Conservation (phyloP, 305 asterid genomes). For the Fraxinus platypoda region DNA sequence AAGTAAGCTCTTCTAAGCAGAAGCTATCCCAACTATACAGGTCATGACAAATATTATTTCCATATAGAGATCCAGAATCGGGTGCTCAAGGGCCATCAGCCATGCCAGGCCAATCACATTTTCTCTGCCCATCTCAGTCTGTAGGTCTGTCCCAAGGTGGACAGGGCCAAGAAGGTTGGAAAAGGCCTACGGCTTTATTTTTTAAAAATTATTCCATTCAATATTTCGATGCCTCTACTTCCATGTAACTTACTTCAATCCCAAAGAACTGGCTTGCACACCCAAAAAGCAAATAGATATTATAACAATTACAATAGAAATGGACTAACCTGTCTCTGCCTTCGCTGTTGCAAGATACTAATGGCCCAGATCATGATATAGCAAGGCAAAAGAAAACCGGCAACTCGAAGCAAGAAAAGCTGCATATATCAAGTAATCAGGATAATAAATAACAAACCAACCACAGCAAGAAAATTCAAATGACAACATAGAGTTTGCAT, state of each 20-base stretch:
- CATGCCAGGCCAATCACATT: too few relatives aligned
- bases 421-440: slow-evolving; percentile 29
- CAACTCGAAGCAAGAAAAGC: slow-evolving; percentile 84
- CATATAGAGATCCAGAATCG: neutral
- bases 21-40: neutral
- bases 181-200: too few relatives aligned
- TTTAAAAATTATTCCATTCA: too few relatives aligned
- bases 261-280: neutral
- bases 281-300: neutral
- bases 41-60: neutral
- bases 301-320: neutral
- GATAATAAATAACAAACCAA: neutral
- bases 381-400: slow-evolving; percentile 93
- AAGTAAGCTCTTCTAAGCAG: neutral
- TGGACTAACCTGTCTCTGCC: slow-evolving; percentile 72
- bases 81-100: neutral
- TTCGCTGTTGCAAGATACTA: slow-evolving; percentile 76
- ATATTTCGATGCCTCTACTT: neutral
- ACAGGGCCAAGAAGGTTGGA: too few relatives aligned
- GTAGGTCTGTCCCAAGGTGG: too few relatives aligned
- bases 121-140: too few relatives aligned
- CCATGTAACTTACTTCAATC: neutral
- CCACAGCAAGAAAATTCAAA: neutral
- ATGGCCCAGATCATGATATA: slow-evolving; percentile 96
- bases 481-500: neutral